Evolutionary conservation across 139 green algal species (phyloP).

Genomic region (Astrephomene gubernaculifera): DNA sequence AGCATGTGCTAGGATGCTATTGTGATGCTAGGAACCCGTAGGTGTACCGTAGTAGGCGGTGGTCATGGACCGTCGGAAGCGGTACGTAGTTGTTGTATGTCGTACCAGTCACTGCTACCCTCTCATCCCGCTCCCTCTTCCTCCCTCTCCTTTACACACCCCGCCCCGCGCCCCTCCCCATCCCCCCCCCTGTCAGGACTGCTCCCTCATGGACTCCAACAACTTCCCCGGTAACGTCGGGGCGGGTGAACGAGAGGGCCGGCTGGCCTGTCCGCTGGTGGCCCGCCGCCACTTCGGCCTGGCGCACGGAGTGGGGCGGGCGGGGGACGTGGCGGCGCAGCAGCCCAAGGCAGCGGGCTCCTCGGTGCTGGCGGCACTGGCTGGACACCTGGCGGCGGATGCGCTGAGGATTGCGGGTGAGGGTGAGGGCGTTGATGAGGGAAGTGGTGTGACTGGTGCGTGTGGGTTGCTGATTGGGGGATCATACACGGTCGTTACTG

Average conservation of each 20-base stretch:
- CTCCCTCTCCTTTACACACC: no score
- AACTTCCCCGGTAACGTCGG: constrained; percentile 95
- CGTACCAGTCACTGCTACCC: no score
- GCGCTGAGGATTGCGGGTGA: constrained; percentile 78
- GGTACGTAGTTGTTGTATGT: no score
- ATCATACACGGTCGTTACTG: no score
- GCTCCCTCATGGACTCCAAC: constrained; percentile 95
- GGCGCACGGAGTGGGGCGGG: constrained; percentile 94
- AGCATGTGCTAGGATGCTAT: no score
- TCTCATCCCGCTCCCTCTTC: no score
- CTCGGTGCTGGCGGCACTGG: constrained; percentile 85
- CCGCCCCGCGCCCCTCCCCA: not conserved
- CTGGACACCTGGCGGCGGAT: constrained; percentile 79
- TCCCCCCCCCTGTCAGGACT: constrained; percentile 73
- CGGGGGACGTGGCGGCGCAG: constrained; percentile 92
- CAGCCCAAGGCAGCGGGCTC: constrained; percentile 98
- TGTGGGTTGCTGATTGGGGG: no score
- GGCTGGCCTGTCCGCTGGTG: constrained; percentile 87
- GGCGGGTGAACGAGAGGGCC: constrained; percentile 93
- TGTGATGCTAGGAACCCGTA: no score
- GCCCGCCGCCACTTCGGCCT: constrained; percentile 80
- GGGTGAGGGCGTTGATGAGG: not conserved
- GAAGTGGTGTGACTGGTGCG: not conserved
- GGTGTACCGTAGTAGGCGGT: no score
- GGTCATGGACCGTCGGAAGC: no score